These are phyloP conservation scores for Adansonia madagascariensis DNA, from an alignment of 441 rosid genomes.

Conservation along the genomic window DNA sequence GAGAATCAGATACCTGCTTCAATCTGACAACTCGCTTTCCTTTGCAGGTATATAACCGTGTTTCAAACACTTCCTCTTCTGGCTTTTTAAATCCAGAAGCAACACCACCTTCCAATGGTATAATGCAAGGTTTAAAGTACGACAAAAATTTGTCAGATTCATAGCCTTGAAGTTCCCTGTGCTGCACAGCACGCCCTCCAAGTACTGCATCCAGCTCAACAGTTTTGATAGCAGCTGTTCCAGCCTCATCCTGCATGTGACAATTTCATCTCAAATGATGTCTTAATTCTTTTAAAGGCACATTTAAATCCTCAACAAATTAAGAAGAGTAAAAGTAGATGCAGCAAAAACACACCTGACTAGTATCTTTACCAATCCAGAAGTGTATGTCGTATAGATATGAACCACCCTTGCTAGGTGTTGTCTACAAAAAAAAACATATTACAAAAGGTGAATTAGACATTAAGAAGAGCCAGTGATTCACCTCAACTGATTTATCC, in stretches of 20 bases:
- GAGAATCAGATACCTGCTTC: conserved; percentile 73
- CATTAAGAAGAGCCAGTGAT: background rate
- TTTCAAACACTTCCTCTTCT: conserved; percentile 88
- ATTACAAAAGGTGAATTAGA: conserved; percentile 4
- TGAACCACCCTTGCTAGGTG: conserved; percentile 84
- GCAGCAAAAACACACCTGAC: conserved; percentile 63
- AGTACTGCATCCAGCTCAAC: conserved; percentile 93
- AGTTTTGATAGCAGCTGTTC: conserved; percentile 96
- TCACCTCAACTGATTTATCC: conserved; percentile 5
- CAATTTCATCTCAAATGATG: background rate
- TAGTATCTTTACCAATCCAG: conserved; percentile 98
- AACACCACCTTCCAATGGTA: conserved; percentile 96
- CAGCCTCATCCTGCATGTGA: conserved; percentile 85
- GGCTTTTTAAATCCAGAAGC: conserved; percentile 88
- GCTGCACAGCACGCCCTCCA: conserved; percentile 99
- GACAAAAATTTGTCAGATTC: conserved; percentile 97
- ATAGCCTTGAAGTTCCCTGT: conserved; percentile 94
- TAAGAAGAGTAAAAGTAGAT: background rate
- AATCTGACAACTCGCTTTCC: conserved; percentile 88
- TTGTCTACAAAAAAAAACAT: conserved; percentile 54
- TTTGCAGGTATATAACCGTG: conserved; percentile 82
- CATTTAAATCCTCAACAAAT: background rate
- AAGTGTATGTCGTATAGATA: conserved; percentile 89
- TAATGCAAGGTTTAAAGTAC: conserved; percentile 94
- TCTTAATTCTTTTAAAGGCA: conserved; percentile 16